phyloP scores from a whole-genome alignment of 257 asterid species.

The Primulina eburnea region DNA sequence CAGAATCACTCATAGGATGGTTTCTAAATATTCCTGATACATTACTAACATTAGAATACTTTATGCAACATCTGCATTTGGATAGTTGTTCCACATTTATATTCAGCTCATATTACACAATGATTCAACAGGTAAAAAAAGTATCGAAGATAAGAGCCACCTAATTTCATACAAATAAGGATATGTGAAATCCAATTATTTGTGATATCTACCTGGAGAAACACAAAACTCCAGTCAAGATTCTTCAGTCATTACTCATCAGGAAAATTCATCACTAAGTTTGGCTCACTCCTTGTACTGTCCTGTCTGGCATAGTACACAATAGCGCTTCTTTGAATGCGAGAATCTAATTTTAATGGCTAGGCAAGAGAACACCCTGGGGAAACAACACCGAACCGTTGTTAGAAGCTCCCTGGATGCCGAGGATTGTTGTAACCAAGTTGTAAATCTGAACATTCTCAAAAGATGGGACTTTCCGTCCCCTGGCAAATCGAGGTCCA shows the following conservation, averaged over 20 bases:
- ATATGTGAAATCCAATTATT: not conserved
- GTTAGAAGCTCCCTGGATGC: slow-evolving; percentile 57
- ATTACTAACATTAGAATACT: too few species aligned
- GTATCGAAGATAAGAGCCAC: not conserved
- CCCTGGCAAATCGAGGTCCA: slow-evolving; percentile 65
- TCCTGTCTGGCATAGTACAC: too few species aligned
- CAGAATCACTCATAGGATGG: not conserved
- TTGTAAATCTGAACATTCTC: slow-evolving; percentile 72
- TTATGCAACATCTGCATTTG: not conserved
- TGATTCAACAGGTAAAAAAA: not conserved
- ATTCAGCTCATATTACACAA: not conserved
- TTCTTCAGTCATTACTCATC: too few species aligned
- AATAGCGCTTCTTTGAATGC: not conserved
- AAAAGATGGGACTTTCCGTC: slow-evolving; percentile 59
- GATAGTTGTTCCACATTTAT: not conserved
- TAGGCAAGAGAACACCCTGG: slow-evolving; percentile 46
- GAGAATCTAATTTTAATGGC: slow-evolving; percentile 24
- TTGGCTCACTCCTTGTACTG: not conserved
- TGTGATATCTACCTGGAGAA: too few species aligned
- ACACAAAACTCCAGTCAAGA: not conserved
- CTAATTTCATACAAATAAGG: not conserved
- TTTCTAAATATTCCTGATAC: not conserved
- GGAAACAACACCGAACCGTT: slow-evolving; percentile 59
- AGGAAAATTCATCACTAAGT: too few species aligned
- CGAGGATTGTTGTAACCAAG: slow-evolving; percentile 53